These are phyloP conservation scores for Ustilago trichophora DNA, from an alignment of 1,284 basidiomycete genomes.

Conservation along the genomic window DNA sequence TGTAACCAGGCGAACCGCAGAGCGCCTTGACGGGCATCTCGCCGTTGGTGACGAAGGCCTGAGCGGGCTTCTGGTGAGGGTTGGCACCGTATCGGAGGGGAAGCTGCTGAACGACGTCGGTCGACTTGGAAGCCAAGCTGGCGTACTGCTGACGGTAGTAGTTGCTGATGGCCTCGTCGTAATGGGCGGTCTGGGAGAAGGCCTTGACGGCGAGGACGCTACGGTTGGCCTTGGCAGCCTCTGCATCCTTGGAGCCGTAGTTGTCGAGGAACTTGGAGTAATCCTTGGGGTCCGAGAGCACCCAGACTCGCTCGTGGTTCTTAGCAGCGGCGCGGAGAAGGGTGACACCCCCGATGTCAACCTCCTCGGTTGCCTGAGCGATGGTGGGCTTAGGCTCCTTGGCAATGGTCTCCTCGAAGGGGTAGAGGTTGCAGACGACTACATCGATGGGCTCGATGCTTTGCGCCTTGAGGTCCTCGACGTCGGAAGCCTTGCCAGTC, in stretches of 20 bases:
- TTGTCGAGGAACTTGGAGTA: constrained; percentile 83
- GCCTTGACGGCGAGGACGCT: constrained; percentile 93
- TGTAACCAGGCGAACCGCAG: constrained; percentile 95
- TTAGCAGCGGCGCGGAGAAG: constrained; percentile 97
- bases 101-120: constrained; percentile 71
- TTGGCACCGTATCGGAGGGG: constrained; percentile 95
- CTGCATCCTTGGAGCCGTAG: constrained; percentile 70
- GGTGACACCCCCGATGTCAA: constrained; percentile 98
- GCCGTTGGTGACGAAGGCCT: constrained; percentile 90
- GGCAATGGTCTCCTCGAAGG: constrained; percentile 84
- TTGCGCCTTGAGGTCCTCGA: constrained; percentile 57
- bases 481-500: constrained; percentile 60
- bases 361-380: constrained; percentile 92
- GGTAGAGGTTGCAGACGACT: constrained; percentile 93
- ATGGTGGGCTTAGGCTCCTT: constrained; percentile 87
- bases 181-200: constrained; percentile 92
- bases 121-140: constrained; percentile 70
- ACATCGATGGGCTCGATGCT: constrained; percentile 62
- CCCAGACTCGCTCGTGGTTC: constrained; percentile 80
- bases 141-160: constrained; percentile 98
- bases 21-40: constrained; percentile 94
- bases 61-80: constrained; percentile 98
- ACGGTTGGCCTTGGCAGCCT: constrained; percentile 73
- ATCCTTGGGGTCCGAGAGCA: constrained; percentile 93
- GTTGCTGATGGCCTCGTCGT: constrained; percentile 93